These are phyloP conservation scores for Emericellopsis atlantica DNA, from an alignment of 2,329 filamentous ascomycete genomes.

Conservation along the genomic window DNA sequence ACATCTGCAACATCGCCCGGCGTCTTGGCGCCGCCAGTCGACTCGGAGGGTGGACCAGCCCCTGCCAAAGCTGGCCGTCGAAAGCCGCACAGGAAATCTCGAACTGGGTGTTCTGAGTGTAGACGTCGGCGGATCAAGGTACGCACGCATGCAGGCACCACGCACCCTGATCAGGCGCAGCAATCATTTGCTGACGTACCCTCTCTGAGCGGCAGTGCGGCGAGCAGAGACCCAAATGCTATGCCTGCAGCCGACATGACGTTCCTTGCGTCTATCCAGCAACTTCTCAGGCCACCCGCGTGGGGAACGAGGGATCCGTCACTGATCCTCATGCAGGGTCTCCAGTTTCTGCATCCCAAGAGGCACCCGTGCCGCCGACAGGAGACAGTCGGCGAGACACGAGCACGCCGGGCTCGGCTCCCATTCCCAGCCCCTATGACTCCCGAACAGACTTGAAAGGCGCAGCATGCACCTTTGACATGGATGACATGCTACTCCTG, in stretches of 20 bases:
- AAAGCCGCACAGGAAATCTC: constrained; percentile 6
- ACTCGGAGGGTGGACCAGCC: background rate
- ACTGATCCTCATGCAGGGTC: background rate
- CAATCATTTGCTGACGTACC: background rate
- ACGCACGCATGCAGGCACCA: background rate
- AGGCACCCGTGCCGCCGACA: background rate
- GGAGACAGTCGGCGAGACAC: background rate
- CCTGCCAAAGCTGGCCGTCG: background rate
- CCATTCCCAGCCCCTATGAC: background rate
- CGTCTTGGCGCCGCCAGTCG: background rate
- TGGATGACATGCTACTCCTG: constrained; percentile 6
- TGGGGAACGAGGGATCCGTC: background rate
- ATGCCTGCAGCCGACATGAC: constrained; percentile 4
- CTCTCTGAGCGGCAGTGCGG: constrained; percentile 2
- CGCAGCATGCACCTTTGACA: background rate
- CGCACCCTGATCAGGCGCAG: background rate
- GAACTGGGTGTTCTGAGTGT: constrained; percentile 6
- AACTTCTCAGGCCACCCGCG: background rate
- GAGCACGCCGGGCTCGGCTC: background rate
- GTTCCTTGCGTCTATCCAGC: constrained; percentile 3
- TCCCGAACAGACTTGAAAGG: background rate
- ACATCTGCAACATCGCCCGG: background rate
- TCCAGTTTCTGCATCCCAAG: background rate
- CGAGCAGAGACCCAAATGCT: constrained; percentile 5
- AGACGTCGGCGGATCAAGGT: constrained; percentile 8